phyloP scores from a whole-genome alignment of 208 protist species.

The Trypanosoma scelopori region DNA sequence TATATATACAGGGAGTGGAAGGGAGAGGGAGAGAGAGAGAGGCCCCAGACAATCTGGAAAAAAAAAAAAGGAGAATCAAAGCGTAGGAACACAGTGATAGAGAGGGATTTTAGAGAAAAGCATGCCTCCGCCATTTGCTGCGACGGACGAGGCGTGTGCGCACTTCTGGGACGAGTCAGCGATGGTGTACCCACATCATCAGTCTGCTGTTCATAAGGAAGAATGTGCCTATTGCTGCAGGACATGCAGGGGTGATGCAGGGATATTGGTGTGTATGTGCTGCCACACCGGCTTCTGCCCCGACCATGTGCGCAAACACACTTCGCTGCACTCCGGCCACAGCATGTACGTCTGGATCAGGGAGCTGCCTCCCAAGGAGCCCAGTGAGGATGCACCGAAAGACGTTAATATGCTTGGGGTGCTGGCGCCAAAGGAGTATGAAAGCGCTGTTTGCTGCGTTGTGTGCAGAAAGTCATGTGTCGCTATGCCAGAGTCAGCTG shows the following conservation, averaged over 20 bases:
- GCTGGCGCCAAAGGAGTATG: constrained; percentile 62
- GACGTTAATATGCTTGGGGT: constrained; percentile 75
- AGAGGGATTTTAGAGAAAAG: background rate
- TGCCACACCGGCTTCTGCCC: constrained; percentile 75
- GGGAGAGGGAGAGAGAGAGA: background rate
- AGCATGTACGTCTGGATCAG: constrained; percentile 74
- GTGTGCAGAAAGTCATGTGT: constrained; percentile 46
- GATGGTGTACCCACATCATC: constrained; percentile 33
- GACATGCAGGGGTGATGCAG: constrained; percentile 52
- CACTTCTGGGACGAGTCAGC: constrained; percentile 79
- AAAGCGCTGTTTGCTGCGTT: constrained; percentile 63
- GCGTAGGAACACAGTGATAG: background rate
- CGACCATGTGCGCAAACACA: constrained; percentile 78
- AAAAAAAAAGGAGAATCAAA: background rate
- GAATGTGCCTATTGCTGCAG: constrained; percentile 90
- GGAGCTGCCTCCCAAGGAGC: constrained; percentile 56
- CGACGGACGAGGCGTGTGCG: constrained; percentile 60
- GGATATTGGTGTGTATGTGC: constrained; percentile 81
- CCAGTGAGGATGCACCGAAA: constrained; percentile 30
- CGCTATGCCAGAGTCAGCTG: constrained; percentile 44
- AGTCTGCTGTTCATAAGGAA: constrained; percentile 69
- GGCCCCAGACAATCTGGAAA: background rate
- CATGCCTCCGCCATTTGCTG: constrained; percentile 34
- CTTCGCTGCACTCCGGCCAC: constrained; percentile 41
- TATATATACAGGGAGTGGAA: too few species aligned